These are phyloP conservation scores for Macrotyloma uniflorum DNA, from an alignment of 306 rosid genomes.

Conservation along the genomic window DNA sequence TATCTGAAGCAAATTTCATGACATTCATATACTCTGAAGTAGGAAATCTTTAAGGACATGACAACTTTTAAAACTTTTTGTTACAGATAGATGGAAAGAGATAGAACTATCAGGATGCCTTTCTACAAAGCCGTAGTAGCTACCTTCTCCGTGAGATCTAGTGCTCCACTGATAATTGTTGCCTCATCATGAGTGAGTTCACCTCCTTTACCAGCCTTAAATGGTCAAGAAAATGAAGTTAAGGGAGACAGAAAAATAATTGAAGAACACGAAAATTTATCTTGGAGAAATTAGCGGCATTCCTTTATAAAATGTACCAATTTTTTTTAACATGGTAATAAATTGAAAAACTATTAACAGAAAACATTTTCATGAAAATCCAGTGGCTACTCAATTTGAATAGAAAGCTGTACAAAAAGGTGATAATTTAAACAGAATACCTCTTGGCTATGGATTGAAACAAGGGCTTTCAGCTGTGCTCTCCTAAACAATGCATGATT, in stretches of 20 bases:
- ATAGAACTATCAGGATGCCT: neutral
- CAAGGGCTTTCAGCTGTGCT: constrained; percentile 93
- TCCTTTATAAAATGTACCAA: constrained; percentile 13
- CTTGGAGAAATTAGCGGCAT: constrained; percentile 26
- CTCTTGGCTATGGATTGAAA: constrained; percentile 89
- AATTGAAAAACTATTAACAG: constrained; percentile 15
- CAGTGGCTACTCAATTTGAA: constrained; percentile 5
- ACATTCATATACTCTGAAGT: neutral
- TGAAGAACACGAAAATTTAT: constrained; percentile 7
- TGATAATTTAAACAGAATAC: constrained; percentile 62
- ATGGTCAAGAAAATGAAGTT: constrained; percentile 32
- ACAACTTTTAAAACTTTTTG: neutral
- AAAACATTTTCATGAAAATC: constrained; percentile 22
- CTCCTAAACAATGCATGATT: constrained; percentile 80
- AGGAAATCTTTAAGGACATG: constrained; percentile 7
- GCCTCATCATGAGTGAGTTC: constrained; percentile 97
- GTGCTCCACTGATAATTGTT: constrained; percentile 91
- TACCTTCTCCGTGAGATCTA: constrained; percentile 93
- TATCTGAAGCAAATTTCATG: neutral
- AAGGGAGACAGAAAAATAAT: constrained; percentile 1
- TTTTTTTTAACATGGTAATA: neutral
- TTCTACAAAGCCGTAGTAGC: constrained; percentile 21
- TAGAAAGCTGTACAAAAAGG: constrained; percentile 54
- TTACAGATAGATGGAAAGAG: neutral
- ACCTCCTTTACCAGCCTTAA: constrained; percentile 95